Evolutionary conservation across 331 rosid genomes (phyloP), one percentile per base, ranked within the genome.

Genomic region (Quercus phellos): DNA sequence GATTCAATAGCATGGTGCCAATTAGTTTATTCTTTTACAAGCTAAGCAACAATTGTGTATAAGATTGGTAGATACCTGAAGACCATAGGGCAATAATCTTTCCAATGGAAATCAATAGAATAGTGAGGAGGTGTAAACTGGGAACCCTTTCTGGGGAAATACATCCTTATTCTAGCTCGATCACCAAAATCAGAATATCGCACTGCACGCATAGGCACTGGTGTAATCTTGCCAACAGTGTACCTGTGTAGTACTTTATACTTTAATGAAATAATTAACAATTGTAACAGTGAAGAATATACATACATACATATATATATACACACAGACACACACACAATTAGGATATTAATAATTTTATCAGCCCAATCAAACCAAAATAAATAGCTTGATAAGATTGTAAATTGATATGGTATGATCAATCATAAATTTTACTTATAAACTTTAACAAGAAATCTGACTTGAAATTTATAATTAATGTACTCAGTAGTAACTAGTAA

Each of bases 61-160:
- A 53, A n/a, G 75, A 70, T 59, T 59, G 68, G 58, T 46, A 75
- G 69, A 71, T 88, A 93, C 98, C 98, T 93, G 88, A 93, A 93
- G 73, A 91, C 98, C 97, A 93, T 93, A 38, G 98, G 98, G 70
- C 98, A 91, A 78, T 93, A 93, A 70, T 93, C 98, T 82, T 93
- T 93, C 98, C 98, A 93, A 76, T 84, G 76, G 80, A 93, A 93
- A 85, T 91, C 89, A 14, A 90, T 54, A 26, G 98, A 93, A 78
- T 29, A 68, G 76, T 93, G 98, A 3, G 97, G 89, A 77, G 98
- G 98, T 71, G 97, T 93, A 76, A 88, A 86, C 71, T 87, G 91
- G 61, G 98, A 88, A 67, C 98, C 98, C 70, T 74, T 86, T 77
- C 74, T 78, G 17, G 97, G 97, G 75, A 93, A 93, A 84, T 83